A percentile compares a stretch with the other conserved stretches of the same genome.
These are phyloP conservation scores for Rhizophora mangle DNA, from an alignment of 345 rosid genomes.

Conservation along the genomic window DNA sequence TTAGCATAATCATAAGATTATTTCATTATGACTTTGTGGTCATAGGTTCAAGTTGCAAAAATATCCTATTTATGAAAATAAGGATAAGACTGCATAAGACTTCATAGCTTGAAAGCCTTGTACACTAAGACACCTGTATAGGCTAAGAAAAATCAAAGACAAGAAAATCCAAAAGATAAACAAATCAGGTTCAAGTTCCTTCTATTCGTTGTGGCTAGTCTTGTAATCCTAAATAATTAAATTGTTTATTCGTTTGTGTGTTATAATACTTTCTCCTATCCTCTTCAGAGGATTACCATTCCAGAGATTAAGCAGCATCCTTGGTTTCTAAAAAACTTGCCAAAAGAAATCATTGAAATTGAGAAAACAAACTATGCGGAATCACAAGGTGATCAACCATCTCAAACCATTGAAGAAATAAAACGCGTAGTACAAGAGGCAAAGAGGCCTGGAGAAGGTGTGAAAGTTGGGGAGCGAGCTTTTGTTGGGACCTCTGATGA, in stretches of 20 bases:
- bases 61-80: too few relatives aligned
- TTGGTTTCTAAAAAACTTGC: conserved; percentile 62
- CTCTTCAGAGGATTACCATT: conserved; percentile 52
- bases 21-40: too few relatives aligned
- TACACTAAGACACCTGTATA: too few relatives aligned
- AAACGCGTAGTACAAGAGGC: conserved; percentile 36
- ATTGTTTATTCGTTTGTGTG: neutral
- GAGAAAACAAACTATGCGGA: conserved; percentile 42
- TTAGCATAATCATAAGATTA: too few relatives aligned
- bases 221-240: too few relatives aligned
- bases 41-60: too few relatives aligned
- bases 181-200: too few relatives aligned
- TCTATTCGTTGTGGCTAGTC: too few relatives aligned
- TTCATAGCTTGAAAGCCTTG: too few relatives aligned
- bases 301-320: conserved; percentile 66
- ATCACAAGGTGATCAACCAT: conserved; percentile 27
- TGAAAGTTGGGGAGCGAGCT: conserved; percentile 9
- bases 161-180: too few relatives aligned
- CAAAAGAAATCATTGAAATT: conserved; percentile 53
- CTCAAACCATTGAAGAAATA: conserved; percentile 41
- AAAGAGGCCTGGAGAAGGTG: conserved; percentile 18
- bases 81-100: too few relatives aligned
- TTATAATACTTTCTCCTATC: conserved; percentile 5
- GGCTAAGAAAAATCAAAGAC: too few relatives aligned
- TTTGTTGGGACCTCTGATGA: conserved; percentile 35